phyloP scores from a whole-genome alignment of 768 basidiomycete genomes.

The Glaciozyma martinii region DNA sequence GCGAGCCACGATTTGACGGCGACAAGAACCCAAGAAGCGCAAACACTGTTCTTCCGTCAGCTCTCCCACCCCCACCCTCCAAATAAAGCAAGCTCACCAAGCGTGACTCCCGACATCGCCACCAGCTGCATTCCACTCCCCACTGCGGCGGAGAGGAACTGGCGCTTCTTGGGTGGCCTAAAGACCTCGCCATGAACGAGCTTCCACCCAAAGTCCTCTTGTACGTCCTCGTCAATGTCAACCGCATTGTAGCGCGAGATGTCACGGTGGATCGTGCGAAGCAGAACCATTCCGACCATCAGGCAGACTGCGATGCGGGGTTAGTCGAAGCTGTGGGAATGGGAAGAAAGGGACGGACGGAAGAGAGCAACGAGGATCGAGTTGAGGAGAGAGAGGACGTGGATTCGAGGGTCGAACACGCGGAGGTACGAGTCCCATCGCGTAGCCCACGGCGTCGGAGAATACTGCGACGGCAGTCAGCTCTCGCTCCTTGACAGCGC shows the following conservation, averaged over 20 bases:
- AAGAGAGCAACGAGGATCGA: slow-evolving; percentile 84
- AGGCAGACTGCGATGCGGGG: slow-evolving; percentile 44
- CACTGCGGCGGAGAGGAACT: slow-evolving; percentile 72
- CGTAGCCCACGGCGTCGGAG: slow-evolving; percentile 55
- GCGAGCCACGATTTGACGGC: slow-evolving; percentile 86
- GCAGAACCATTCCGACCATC: slow-evolving; percentile 86
- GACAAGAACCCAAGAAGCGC: slow-evolving; percentile 87
- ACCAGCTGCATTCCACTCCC: slow-evolving; percentile 82
- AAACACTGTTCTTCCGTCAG: slow-evolving; percentile 53
- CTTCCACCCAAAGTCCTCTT: slow-evolving; percentile 97
- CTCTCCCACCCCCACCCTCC: background rate
- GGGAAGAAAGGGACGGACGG: slow-evolving; percentile 34
- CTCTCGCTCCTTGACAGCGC: background rate
- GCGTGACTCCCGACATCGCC: slow-evolving; percentile 77
- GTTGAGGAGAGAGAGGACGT: slow-evolving; percentile 93
- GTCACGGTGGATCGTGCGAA: slow-evolving; percentile 80
- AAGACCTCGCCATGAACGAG: slow-evolving; percentile 95
- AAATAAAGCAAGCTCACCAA: slow-evolving; percentile 50
- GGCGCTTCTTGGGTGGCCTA: slow-evolving; percentile 65
- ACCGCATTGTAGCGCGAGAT: slow-evolving; percentile 91
- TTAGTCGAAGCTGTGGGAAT: too few species aligned
- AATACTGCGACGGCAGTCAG: slow-evolving; percentile 8
- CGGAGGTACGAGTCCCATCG: slow-evolving; percentile 95
- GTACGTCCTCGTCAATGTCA: slow-evolving; percentile 59
- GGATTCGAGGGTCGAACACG: slow-evolving; percentile 85